These are phyloP conservation scores for Populus nigra DNA, from an alignment of 345 rosid species.

Conservation along the genomic window DNA sequence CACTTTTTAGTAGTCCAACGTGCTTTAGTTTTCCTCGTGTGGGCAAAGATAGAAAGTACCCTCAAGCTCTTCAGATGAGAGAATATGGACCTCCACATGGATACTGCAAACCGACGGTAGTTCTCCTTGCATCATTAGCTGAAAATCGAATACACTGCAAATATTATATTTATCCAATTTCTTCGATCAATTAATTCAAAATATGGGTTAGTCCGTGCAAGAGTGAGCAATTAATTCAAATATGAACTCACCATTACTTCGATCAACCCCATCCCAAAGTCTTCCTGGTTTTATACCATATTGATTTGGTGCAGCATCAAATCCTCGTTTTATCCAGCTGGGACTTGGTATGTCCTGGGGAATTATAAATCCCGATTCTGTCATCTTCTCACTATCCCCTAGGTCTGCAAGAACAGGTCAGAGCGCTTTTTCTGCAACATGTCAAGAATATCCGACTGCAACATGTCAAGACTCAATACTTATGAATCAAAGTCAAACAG, in stretches of 20 bases:
- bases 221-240: not conserved
- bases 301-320: constrained; percentile 69
- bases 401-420: constrained; percentile 55
- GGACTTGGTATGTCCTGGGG: constrained; percentile 81
- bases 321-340: constrained; percentile 80
- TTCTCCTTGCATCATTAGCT: not conserved
- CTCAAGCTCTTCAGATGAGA: not conserved
- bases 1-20: not conserved
- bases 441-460: not conserved
- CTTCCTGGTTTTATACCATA: constrained; percentile 92
- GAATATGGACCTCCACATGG: not conserved
- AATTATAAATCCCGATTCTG: constrained; percentile 78
- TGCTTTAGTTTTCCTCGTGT: not conserved
- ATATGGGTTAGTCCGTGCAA: too few relatives aligned
- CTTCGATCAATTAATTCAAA: not conserved
- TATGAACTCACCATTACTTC: constrained; percentile 64
- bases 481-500: not conserved
- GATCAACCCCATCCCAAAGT: constrained; percentile 98
- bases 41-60: not conserved
- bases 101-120: not conserved
- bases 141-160: not conserved
- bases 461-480: not conserved
- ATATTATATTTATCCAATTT: too few relatives aligned
- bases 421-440: constrained; percentile 54
- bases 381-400: constrained; percentile 84